These are phyloP conservation scores for Lipomyces sp. DNA, from an alignment of 805 yeast species.

Conservation along the genomic window DNA sequence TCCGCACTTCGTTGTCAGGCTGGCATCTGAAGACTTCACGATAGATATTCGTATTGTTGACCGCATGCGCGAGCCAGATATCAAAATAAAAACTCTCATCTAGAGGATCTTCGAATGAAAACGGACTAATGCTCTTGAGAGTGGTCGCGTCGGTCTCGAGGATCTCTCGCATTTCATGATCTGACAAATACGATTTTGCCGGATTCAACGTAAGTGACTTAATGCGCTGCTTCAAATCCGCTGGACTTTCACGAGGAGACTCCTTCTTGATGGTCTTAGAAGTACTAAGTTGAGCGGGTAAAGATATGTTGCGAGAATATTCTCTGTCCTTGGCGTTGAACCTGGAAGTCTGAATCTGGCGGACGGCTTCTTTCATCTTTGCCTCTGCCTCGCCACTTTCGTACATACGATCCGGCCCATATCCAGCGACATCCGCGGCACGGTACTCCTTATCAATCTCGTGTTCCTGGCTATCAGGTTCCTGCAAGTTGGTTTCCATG, in stretches of 20 bases:
- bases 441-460: not conserved
- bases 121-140: slow-evolving; percentile 76
- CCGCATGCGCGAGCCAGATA: slow-evolving; percentile 80
- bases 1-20: slow-evolving; percentile 88
- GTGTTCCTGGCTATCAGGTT: not conserved
- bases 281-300: slow-evolving; percentile 15
- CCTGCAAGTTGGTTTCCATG: not conserved
- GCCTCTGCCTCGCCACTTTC: slow-evolving; percentile 24
- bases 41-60: slow-evolving; percentile 79
- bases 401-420: slow-evolving; percentile 30
- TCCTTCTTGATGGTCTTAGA: not conserved
- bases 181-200: slow-evolving; percentile 24
- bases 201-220: slow-evolving; percentile 24
- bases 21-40: slow-evolving; percentile 89
- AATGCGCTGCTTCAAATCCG: slow-evolving; percentile 7
- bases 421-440: slow-evolving; percentile 28
- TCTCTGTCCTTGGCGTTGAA: slow-evolving; percentile 6
- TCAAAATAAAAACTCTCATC: slow-evolving; percentile 82
- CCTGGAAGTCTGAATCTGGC: not conserved
- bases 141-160: slow-evolving; percentile 53
- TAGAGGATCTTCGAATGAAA: slow-evolving; percentile 84
- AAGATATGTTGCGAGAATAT: slow-evolving; percentile 18
- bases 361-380: slow-evolving; percentile 23
- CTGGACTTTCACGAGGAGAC: not conserved
- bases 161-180: slow-evolving; percentile 50